phyloP scores from a whole-genome alignment of 805 yeast species.

The Debaryomyces hansenii region DNA sequence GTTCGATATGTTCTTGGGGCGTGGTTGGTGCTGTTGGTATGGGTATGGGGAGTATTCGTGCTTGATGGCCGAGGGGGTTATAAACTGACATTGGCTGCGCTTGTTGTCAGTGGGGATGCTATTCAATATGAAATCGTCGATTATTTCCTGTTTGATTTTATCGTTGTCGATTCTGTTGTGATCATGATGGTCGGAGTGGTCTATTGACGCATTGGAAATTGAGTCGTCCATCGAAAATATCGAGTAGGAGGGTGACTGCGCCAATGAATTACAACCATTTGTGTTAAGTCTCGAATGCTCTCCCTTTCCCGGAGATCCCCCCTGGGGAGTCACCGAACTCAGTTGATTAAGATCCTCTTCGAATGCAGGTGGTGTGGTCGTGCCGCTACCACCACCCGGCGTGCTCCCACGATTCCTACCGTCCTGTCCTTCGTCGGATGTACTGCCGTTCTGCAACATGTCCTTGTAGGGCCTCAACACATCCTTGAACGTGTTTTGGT shows the following conservation, averaged over 20 bases:
- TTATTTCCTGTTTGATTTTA: constrained; percentile 39
- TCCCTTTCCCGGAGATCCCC: not conserved
- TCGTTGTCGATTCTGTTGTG: constrained; percentile 13
- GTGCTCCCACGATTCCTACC: not conserved
- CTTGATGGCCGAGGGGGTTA: constrained; percentile 12
- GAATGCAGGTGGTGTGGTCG: not conserved
- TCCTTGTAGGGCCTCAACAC: constrained; percentile 8
- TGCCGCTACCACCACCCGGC: not conserved
- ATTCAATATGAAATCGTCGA: constrained; percentile 38
- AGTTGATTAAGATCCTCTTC: too few relatives aligned
- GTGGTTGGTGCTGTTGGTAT: not conserved
- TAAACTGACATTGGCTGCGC: constrained; percentile 5
- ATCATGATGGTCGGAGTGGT: constrained; percentile 3
- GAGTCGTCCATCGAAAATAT: constrained; percentile 23
- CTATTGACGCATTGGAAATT: constrained; percentile 5
- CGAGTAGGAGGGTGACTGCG: constrained; percentile 26
- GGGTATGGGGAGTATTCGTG: constrained; percentile 1
- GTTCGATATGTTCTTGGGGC: not conserved
- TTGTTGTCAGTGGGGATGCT: constrained; percentile 27
- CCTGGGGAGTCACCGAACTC: too few relatives aligned
- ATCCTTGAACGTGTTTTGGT: constrained; percentile 11
- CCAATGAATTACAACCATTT: constrained; percentile 8
- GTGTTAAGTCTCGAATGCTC: not conserved
- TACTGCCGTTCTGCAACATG: not conserved
- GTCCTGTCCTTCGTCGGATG: not conserved